These are phyloP conservation scores for Cercospora citrullina DNA, from an alignment of 2,329 filamentous ascomycete species.

Conservation along the genomic window DNA sequence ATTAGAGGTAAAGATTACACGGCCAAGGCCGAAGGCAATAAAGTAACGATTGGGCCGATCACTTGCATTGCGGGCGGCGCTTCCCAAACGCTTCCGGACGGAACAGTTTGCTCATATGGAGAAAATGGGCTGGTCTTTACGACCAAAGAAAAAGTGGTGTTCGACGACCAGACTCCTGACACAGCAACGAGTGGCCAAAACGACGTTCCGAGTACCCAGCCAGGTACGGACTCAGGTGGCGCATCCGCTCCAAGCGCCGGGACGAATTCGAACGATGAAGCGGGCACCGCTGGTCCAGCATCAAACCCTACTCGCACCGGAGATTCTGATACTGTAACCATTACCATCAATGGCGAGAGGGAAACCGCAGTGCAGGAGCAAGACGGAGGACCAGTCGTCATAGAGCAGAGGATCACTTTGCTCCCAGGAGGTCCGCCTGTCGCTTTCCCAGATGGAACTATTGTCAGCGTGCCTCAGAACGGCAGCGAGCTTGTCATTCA, in stretches of 20 bases:
- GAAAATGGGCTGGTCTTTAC: conserved; percentile 22
- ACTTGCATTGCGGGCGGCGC: conserved; percentile 23
- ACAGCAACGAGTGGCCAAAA: neutral
- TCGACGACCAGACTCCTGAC: neutral
- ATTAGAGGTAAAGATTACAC: conserved; percentile 21
- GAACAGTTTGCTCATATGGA: conserved; percentile 23
- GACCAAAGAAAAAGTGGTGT: conserved; percentile 9
- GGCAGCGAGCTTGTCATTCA: conserved; percentile 12
- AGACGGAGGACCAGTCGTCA: conserved; percentile 18
- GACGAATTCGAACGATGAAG: neutral
- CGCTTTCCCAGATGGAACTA: conserved; percentile 18
- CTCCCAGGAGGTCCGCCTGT: conserved; percentile 21
- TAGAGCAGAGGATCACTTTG: conserved; percentile 19
- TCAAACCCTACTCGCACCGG: neutral
- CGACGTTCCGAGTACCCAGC: neutral
- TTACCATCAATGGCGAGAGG: conserved; percentile 17
- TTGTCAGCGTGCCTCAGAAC: conserved; percentile 23
- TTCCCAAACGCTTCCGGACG: conserved; percentile 23
- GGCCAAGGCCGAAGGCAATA: conserved; percentile 19
- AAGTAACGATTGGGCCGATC: conserved; percentile 22
- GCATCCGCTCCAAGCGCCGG: neutral
- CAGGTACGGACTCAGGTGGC: neutral
- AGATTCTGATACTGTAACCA: conserved; percentile 10
- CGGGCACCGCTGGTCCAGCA: neutral
- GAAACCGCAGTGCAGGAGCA: conserved; percentile 20